Base-by-base conservation (phyloP, 805 yeast species). In the Saturnispora hagleri region DNA sequence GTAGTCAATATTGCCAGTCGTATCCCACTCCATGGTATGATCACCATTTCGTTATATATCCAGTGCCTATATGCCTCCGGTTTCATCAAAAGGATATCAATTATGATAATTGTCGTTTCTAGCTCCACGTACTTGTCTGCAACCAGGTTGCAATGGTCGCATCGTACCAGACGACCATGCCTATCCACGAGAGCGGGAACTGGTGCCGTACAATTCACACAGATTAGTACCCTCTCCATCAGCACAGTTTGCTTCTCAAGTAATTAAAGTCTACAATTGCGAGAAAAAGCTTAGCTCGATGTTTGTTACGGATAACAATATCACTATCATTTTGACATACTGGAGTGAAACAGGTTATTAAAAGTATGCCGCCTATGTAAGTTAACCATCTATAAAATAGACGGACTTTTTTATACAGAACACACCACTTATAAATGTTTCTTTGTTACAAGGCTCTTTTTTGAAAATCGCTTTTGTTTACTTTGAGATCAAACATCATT, bases 121-220 rank as follows among this genome's bases (percentile, higher is more conserved):
- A 81, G 84, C 65, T 93, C 99, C 31, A 91, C 83, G 68, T 93
- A 93, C 63, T 86, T 84, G 67, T 93, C 99, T 3, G 89, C 95
- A 22, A 86, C 81, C 48, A 75, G 72, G 31, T 78, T 74, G 65
- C 99, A 93, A 28, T 69, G 24, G 12, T 41, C 47, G 9, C 51
- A 49, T 6, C 43, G 47, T 9, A 46, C 43, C n/a, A 49, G 20
- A 8, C 47, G 13, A 10, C 51, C 51, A 27, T 49, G 51, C 17
- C 47, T n/a, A 34, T 49, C 51, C 27, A 49, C 47, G 5, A 49
- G 41, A 8, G 36, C 38, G 7, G 51, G 51, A 26, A 49, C 47
- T 12, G 51, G 51, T 7, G 51, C 51, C 3, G 51, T 49, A n/a
- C 51, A 45, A 22, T 36, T 31, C 26, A 45, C 47, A 27, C 47